Conservation (phyloP, 352 stramenopile species). For the Phytophthora litchii region DNA sequence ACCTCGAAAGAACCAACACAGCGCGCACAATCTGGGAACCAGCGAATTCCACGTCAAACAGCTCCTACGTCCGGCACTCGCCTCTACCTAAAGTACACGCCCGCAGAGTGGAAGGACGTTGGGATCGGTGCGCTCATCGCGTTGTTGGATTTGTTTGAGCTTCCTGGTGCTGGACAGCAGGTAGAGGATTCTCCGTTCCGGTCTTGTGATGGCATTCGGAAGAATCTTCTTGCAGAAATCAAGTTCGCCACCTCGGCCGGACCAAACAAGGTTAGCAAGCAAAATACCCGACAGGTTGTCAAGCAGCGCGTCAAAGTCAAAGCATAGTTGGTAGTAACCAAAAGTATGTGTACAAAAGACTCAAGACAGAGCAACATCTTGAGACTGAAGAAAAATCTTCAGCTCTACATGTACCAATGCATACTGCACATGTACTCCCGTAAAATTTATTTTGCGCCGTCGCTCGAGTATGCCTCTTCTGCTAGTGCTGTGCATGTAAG, state of each 20-base stretch:
- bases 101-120: slow-evolving; percentile 70
- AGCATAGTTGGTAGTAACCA: slow-evolving; percentile 1
- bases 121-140: slow-evolving; percentile 63
- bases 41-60: slow-evolving; percentile 20
- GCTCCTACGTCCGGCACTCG: slow-evolving; percentile 32
- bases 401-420: not conserved
- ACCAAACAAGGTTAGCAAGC: slow-evolving; percentile 13
- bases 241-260: slow-evolving; percentile 11
- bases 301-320: slow-evolving; percentile 25
- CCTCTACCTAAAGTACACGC: slow-evolving; percentile 71
- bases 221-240: slow-evolving; percentile 59
- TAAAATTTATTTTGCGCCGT: slow-evolving; percentile 17
- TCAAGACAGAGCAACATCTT: too few relatives aligned
- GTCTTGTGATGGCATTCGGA: slow-evolving; percentile 56
- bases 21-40: slow-evolving; percentile 9
- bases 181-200: slow-evolving; percentile 56
- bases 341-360: not conserved
- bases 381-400: too few relatives aligned
- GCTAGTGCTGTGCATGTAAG: not conserved
- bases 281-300: slow-evolving; percentile 11
- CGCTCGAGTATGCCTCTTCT: slow-evolving; percentile 8
- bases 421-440: not conserved
- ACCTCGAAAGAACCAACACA: slow-evolving; percentile 18
- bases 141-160: slow-evolving; percentile 65
- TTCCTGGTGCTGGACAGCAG: slow-evolving; percentile 36